A percentile compares a stretch with the other conserved stretches of the same genome.
Conservation (phyloP, 306 rosid species). For the Quercus dentata region DNA sequence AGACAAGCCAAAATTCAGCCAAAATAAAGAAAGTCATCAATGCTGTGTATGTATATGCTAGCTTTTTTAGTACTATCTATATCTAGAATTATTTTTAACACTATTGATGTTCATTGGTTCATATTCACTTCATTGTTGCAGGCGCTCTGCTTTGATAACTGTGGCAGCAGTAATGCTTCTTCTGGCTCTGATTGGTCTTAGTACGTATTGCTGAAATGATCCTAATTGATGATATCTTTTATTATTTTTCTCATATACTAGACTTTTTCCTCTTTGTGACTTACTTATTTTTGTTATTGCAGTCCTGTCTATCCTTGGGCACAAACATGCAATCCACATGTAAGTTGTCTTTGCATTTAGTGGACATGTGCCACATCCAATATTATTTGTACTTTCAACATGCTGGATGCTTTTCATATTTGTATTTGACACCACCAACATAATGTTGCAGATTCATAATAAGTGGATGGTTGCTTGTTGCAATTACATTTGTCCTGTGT, state of each 20-base stretch:
- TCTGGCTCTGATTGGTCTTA: constrained; percentile 74
- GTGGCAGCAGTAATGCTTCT: constrained; percentile 87
- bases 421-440: constrained; percentile 21
- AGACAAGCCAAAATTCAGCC: constrained; percentile 64
- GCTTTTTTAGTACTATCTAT: constrained; percentile 8
- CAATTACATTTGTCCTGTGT: constrained; percentile 78
- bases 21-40: constrained; percentile 63
- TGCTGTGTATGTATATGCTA: constrained; percentile 59
- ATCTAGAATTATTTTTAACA: not conserved
- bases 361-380: not conserved
- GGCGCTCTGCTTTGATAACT: constrained; percentile 67
- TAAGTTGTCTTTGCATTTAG: constrained; percentile 36
- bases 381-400: not conserved
- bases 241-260: not conserved
- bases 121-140: constrained; percentile 30
- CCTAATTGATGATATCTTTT: not conserved
- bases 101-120: constrained; percentile 20
- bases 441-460: constrained; percentile 72
- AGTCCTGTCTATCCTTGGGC: constrained; percentile 76
- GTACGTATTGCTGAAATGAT: constrained; percentile 41
- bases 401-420: not conserved
- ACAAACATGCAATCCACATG: constrained; percentile 89
- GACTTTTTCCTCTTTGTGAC: constrained; percentile 16
- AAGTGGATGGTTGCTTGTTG: constrained; percentile 94
- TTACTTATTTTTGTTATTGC: constrained; percentile 32